Percentiles rank a stretch among this genome's conserved stretches.
Conservation (phyloP, 2,329 filamentous ascomycete species). For the Xylariaceae sp. region DNA sequence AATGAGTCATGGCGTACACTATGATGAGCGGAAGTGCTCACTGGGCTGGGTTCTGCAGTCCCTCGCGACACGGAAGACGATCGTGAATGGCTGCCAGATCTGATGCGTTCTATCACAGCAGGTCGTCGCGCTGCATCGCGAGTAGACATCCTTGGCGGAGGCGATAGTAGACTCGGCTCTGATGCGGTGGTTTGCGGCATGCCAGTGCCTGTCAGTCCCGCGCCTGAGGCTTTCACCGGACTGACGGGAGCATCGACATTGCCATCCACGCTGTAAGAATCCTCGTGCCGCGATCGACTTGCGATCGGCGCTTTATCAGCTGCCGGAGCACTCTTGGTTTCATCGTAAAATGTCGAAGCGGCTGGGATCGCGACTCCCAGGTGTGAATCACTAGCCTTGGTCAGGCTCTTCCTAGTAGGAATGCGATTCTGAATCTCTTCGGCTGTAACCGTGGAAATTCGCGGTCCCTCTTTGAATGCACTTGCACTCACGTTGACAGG, state of each 20-base stretch:
- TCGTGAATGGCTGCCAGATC: conserved; percentile 44
- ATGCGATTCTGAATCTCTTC: conserved; percentile 40
- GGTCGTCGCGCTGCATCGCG: conserved; percentile 39
- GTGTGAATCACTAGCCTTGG: conserved; percentile 36
- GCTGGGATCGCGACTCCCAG: conserved; percentile 31
- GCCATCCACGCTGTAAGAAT: conserved; percentile 41
- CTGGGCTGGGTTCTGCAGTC: conserved; percentile 51
- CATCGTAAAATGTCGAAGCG: conserved; percentile 36
- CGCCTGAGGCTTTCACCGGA: conserved; percentile 32
- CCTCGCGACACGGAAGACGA: conserved; percentile 57
- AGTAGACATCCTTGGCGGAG: conserved; percentile 23
- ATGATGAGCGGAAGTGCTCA: conserved; percentile 56
- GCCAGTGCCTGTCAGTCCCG: conserved; percentile 15
- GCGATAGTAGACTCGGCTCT: conserved; percentile 25
- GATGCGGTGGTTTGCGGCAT: conserved; percentile 28
- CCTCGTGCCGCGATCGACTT: conserved; percentile 35
- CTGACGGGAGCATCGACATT: conserved; percentile 40
- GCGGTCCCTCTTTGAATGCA: conserved; percentile 42
- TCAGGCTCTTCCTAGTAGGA: conserved; percentile 37
- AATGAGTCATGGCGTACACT: conserved; percentile 56
- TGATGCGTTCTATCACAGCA: conserved; percentile 53
- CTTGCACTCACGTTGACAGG: conserved; percentile 43
- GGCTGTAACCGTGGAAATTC: conserved; percentile 33
- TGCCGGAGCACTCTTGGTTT: conserved; percentile 21
- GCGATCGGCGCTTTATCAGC: conserved; percentile 26